Conservation (phyloP, 208 protist genomes). For the Kentomonas sorsogonicus region DNA sequence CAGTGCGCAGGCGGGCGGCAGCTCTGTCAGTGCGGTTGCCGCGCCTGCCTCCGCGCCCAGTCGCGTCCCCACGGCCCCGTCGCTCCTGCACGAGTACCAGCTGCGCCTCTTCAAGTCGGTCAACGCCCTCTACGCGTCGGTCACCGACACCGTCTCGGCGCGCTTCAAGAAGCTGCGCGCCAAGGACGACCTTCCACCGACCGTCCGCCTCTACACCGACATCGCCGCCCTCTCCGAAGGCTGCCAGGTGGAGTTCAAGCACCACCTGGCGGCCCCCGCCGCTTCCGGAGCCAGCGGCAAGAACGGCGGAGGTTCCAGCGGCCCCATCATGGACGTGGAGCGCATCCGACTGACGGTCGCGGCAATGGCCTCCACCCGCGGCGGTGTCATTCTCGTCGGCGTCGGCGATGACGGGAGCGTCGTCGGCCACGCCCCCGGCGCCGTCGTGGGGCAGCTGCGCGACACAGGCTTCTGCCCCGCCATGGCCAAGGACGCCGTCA, state of each 20-base stretch:
- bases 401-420: slow-evolving; percentile 62
- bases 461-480: slow-evolving; percentile 75
- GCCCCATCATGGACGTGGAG: slow-evolving; percentile 49
- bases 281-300: background rate
- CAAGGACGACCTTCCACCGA: slow-evolving; percentile 18
- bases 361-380: slow-evolving; percentile 71
- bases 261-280: slow-evolving; percentile 8
- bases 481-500: slow-evolving; percentile 71
- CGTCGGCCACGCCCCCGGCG: slow-evolving; percentile 49
- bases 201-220: slow-evolving; percentile 35
- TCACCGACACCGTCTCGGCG: slow-evolving; percentile 61
- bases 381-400: slow-evolving; percentile 71
- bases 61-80: too few relatives aligned
- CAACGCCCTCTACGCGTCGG: slow-evolving; percentile 28
- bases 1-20: too few relatives aligned
- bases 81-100: slow-evolving; percentile 13
- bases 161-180: slow-evolving; percentile 53
- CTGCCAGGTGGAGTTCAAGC: slow-evolving; percentile 78
- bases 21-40: too few relatives aligned
- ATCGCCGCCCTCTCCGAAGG: slow-evolving; percentile 46
- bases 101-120: slow-evolving; percentile 15
- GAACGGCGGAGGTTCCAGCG: background rate
- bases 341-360: slow-evolving; percentile 77
- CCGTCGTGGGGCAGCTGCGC: slow-evolving; percentile 38
- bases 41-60: too few relatives aligned